These are phyloP conservation scores for Erodium moschatum DNA, from an alignment of 441 rosid species.

Conservation along the genomic window DNA sequence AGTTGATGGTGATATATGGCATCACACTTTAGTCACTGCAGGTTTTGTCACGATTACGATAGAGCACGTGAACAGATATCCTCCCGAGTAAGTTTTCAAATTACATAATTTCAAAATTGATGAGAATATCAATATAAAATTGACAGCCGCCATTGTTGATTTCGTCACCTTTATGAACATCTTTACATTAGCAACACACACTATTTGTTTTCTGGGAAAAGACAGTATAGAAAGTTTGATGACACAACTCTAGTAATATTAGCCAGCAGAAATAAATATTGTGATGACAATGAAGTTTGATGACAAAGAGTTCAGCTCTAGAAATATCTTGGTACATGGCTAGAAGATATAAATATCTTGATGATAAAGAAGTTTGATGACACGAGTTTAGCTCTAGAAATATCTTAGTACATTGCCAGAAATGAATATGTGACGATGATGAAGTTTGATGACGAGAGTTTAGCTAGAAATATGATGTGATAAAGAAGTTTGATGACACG, in stretches of 20 bases:
- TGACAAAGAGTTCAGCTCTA: not conserved
- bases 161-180: not conserved
- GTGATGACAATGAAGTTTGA: not conserved
- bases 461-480: too few relatives aligned
- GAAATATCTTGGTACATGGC: not conserved
- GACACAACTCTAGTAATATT: conserved; percentile 1
- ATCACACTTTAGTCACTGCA: not conserved
- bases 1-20: not conserved
- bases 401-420: not conserved
- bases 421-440: not conserved
- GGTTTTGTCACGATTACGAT: not conserved
- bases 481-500: not conserved
- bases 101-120: not conserved
- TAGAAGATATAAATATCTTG: not conserved
- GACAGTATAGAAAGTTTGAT: not conserved
- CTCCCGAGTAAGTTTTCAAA: not conserved
- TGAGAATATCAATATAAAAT: not conserved
- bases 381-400: not conserved
- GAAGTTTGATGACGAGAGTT: not conserved
- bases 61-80: not conserved
- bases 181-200: not conserved
- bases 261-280: not conserved
- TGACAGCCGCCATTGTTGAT: not conserved
- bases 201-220: not conserved
- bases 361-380: not conserved